Evolutionary conservation across 1,284 basidiomycete species (phyloP), one percentile per base, ranked within the genome.

Genomic region (Trichosporon coremiiforme): DNA sequence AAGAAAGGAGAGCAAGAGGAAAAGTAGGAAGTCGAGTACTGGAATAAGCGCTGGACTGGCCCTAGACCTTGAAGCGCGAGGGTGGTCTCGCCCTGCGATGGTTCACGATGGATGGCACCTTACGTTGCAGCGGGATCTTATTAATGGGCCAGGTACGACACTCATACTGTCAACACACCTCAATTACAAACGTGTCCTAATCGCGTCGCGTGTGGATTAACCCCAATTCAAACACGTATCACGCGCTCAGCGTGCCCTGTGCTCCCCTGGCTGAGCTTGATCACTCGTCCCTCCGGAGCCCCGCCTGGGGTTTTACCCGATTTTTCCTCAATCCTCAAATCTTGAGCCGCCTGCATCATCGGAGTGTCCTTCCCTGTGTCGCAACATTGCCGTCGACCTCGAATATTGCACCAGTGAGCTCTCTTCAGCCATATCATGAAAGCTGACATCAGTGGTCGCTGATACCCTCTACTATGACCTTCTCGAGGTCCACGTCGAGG

Each of bases 401-500:
- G 2, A 31, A 31, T 13, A 31, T 62, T n/a, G 4, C 57, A 62
- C 57, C 29, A 62, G 57, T 62, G 29, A 62, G 57, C 31, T 35
- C 29, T 62, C 29, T 4, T 8, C 2, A 3, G 25, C 25, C 25
- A 25, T 25, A 25, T 25, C 25, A 25, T 25, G 25, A 25, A 25
- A 35, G 57, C 66, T 66, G 47, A 66, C 66, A 33, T 4, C 70
- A 78, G 75, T 84, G 82, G 83, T 83, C 1, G 77, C 70, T 25
- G 81, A 84, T 66, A 77, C 78, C 17, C 70, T 76, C 0, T 83
- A 82, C 65, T 95, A 95, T 80, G 92, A 95, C 47, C 82, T 95
- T 50, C 86, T 95, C 41, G 92, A 89, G 62, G 88, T 95, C 25
- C 78, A 87, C 66, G 85, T 89, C 38, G 85, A 85, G 70, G 93